phyloP scores from a whole-genome alignment of 805 yeast genomes.

The Candida chilensis region DNA sequence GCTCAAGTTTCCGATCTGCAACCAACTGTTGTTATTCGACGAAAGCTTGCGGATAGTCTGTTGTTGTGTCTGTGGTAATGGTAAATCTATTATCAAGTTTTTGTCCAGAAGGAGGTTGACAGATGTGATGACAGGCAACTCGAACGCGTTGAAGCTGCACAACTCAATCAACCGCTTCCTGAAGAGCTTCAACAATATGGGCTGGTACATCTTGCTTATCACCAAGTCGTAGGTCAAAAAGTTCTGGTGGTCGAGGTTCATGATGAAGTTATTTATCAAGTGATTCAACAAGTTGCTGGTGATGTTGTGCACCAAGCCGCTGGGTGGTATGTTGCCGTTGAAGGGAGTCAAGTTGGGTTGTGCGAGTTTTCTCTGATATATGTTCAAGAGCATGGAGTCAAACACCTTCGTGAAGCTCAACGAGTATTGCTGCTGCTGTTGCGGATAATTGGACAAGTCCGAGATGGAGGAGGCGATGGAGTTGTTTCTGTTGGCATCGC shows the following conservation, averaged over 20 bases:
- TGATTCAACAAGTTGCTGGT: background rate
- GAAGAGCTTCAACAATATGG: conserved; percentile 28
- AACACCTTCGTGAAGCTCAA: background rate
- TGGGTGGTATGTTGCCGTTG: background rate
- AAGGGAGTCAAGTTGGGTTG: background rate
- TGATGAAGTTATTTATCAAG: background rate
- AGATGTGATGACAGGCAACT: conserved; percentile 2
- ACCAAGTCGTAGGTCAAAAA: conserved; percentile 21
- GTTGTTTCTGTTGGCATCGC: too few species aligned
- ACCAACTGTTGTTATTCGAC: conserved; percentile 23
- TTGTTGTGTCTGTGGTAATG: too few species aligned
- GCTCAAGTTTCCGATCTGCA: conserved; percentile 30
- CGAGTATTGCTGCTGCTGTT: too few species aligned
- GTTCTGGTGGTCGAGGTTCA: conserved; percentile 16
- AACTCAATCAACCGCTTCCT: conserved; percentile 29
- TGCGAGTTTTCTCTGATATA: background rate
- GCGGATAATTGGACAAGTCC: background rate
- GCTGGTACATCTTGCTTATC: conserved; percentile 20
- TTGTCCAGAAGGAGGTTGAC: too few species aligned
- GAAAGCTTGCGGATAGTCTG: too few species aligned
- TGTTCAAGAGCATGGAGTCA: background rate
- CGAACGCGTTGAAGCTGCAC: conserved; percentile 14
- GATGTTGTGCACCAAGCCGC: background rate
- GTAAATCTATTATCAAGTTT: too few species aligned
- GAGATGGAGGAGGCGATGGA: background rate